Evolutionary conservation across 805 yeast species (phyloP).

Genomic region (Candida tibetensis): DNA sequence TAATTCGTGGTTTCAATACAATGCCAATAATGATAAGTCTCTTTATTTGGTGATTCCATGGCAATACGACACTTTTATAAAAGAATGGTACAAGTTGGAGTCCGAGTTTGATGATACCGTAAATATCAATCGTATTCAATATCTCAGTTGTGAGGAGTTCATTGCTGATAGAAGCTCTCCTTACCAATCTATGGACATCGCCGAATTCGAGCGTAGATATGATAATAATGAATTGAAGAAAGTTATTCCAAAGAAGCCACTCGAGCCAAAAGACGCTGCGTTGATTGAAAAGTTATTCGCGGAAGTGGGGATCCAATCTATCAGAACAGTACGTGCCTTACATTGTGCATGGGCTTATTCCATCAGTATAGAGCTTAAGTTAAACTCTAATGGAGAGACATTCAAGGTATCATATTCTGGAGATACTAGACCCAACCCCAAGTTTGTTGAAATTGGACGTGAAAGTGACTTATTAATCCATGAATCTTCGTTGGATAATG

Average conservation of each 20-base stretch:
- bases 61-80: constrained; percentile 63
- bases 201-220: constrained; percentile 32
- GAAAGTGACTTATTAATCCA: constrained; percentile 77
- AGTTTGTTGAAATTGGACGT: constrained; percentile 64
- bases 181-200: constrained; percentile 25
- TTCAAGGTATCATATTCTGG: constrained; percentile 89
- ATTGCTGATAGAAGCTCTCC: constrained; percentile 31
- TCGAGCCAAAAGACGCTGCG: constrained; percentile 25
- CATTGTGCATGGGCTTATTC: constrained; percentile 84
- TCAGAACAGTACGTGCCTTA: constrained; percentile 68
- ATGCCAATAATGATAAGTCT: constrained; percentile 26
- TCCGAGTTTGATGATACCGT: constrained; percentile 17
- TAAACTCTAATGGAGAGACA: constrained; percentile 27
- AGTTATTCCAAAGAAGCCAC: constrained; percentile 18
- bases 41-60: constrained; percentile 72
- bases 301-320: constrained; percentile 40
- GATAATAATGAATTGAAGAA: constrained; percentile 19
- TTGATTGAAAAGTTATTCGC: constrained; percentile 34
- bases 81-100: constrained; percentile 65
- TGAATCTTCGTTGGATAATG: constrained; percentile 90
- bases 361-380: constrained; percentile 52
- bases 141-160: constrained; percentile 62
- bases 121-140: constrained; percentile 43
- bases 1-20: constrained; percentile 58
- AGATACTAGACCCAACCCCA: constrained; percentile 81